A percentile compares a stretch with the other conserved stretches of the same genome.
Evolutionary conservation across 257 asterid genomes (phyloP).

Genomic region (Penstemon eatonii): DNA sequence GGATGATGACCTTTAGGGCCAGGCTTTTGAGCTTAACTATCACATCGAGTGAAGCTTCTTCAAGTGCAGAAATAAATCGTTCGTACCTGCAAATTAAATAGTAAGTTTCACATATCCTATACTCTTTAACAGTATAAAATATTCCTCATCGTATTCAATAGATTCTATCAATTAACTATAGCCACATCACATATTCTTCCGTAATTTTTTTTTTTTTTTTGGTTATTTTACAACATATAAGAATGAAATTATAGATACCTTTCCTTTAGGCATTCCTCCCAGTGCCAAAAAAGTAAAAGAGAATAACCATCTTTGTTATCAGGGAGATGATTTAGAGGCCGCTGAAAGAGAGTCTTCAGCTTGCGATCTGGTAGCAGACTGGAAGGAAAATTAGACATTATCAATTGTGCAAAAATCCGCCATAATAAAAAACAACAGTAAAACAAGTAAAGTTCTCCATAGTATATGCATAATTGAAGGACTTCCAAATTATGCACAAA

Average conservation of each 20-base stretch:
- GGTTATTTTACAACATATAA: slow-evolving; percentile 3
- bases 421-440: not conserved
- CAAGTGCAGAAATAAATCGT: slow-evolving; percentile 70
- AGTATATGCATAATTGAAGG: not conserved
- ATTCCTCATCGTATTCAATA: not conserved
- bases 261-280: slow-evolving; percentile 92
- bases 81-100: slow-evolving; percentile 60
- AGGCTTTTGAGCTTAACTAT: slow-evolving; percentile 76
- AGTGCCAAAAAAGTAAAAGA: slow-evolving; percentile 85
- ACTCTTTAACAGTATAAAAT: not conserved
- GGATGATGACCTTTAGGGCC: slow-evolving; percentile 75
- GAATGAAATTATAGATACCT: slow-evolving; percentile 47
- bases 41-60: slow-evolving; percentile 88
- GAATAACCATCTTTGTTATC: slow-evolving; percentile 88
- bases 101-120: not conserved
- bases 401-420: slow-evolving; percentile 26
- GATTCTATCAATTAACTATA: not conserved
- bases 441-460: not conserved
- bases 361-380: slow-evolving; percentile 91
- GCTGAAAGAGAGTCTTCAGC: slow-evolving; percentile 74
- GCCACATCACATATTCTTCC: not conserved
- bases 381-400: slow-evolving; percentile 29
- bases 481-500: not conserved
- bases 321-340: slow-evolving; percentile 76
- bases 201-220: not conserved